Evolutionary conservation across 495 filamentous ascomycete genomes (phyloP), one percentile per base, ranked within the genome.

Genomic region (Talaromyces stipitatus): DNA sequence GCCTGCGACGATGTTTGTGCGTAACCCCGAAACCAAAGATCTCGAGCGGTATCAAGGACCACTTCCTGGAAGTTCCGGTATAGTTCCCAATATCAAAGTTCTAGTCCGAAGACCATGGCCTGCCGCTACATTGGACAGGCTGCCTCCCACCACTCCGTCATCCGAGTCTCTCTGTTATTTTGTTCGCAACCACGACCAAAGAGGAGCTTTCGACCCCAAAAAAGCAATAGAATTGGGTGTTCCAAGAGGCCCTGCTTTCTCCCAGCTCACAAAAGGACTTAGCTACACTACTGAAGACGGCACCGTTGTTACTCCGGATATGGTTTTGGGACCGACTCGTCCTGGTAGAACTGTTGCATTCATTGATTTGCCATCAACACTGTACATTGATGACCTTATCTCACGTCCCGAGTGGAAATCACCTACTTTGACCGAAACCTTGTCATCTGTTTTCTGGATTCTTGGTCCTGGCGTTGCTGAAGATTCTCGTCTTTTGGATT

Each of bases 61-160:
- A 9, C 54, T 77, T 32, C 84, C 87, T 8, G 82, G 78, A 27
- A 69, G 73, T 1, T 23, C 48, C 23, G 47, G 71, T 11, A 61
- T 72, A 4, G 66, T 84, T 18, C 80, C 84, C 16, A 76, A 91
- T 63, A 85, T 89, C 57, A 86, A 78, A 2, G 90, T 95, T 0
- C 68, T 91, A 23, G 83, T 91, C 7, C 82, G 89, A 16, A 73
- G 83, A 64, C 90, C 91, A 1, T 97, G 91, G 92, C 92, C 92
- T 3, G 89, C 84, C 5, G 83, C 88, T 7, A 64, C 78, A 53
- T 69, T 90, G 12, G 66, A 79, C 2, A 68, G 59, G 10, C 76
- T 96, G 1, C 92, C 92, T 4, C 69, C 73, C 3, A 88, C 91
- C 0, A 69, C 72, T 30, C 84, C 82, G 11, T 82, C 81, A 2